Evolutionary conservation across 2,329 filamentous ascomycete species (phyloP).

Genomic region (Alternaria sp.): DNA sequence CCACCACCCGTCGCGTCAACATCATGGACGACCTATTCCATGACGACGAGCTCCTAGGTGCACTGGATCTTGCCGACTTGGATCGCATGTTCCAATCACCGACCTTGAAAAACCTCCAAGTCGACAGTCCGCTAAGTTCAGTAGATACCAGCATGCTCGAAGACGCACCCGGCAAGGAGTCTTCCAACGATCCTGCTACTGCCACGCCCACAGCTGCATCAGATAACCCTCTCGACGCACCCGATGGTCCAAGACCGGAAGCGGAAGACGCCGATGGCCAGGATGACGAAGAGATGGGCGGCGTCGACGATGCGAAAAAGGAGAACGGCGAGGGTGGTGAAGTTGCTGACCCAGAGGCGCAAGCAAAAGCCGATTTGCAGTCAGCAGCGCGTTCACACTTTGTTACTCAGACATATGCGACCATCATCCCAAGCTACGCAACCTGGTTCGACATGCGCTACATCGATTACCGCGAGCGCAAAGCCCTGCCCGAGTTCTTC

Average conservation of each 20-base stretch:
- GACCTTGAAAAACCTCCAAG: background rate
- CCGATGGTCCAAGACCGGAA: conserved; percentile 64
- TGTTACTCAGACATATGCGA: conserved; percentile 90
- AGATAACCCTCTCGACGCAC: conserved; percentile 74
- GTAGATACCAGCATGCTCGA: conserved; percentile 66
- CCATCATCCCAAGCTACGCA: conserved; percentile 96
- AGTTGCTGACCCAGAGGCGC: conserved; percentile 55
- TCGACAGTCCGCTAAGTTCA: conserved; percentile 1
- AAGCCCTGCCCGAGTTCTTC: conserved; percentile 97
- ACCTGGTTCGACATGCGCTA: conserved; percentile 99
- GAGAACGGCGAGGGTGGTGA: conserved; percentile 42
- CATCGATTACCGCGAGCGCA: conserved; percentile 89
- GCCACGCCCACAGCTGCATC: conserved; percentile 62
- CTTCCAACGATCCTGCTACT: conserved; percentile 61
- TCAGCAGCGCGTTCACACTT: conserved; percentile 89
- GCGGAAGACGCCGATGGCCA: conserved; percentile 65
- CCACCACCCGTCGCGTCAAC: conserved; percentile 11
- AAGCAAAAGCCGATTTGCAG: conserved; percentile 82
- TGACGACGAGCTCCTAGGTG: background rate
- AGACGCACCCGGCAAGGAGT: conserved; percentile 50
- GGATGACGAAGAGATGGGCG: conserved; percentile 75
- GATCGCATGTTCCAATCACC: background rate
- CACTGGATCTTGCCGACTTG: background rate
- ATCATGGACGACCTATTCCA: conserved; percentile 2
- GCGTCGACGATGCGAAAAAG: conserved; percentile 47